Evolutionary conservation across 2,329 filamentous ascomycete genomes (phyloP).

Genomic region (Colletotrichum ledebouriae): DNA sequence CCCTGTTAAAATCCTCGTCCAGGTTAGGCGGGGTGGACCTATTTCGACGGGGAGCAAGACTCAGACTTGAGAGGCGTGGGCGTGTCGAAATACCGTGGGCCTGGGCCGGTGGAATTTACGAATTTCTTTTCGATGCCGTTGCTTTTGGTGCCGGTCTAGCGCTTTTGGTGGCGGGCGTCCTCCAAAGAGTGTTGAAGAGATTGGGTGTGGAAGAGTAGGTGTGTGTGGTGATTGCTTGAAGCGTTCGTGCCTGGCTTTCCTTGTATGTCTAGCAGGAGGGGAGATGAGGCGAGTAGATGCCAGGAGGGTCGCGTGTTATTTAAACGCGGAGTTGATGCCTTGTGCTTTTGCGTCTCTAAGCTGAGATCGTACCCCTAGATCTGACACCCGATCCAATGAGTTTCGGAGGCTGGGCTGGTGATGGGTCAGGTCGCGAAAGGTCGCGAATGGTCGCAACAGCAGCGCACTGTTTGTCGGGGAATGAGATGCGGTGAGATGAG

Average conservation of each 20-base stretch:
- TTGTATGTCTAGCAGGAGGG: constrained; percentile 1
- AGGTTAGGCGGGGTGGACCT: constrained; percentile 25
- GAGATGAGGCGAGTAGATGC: constrained; percentile 6
- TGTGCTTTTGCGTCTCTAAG: constrained; percentile 5
- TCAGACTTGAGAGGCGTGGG: constrained; percentile 32
- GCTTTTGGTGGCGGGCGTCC: constrained; percentile 32
- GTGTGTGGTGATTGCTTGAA: constrained; percentile 4
- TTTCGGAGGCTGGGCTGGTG: not conserved
- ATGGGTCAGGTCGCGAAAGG: constrained; percentile 9
- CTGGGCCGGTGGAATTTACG: constrained; percentile 39
- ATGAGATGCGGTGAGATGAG: constrained; percentile 1
- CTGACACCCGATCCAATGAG: constrained; percentile 22
- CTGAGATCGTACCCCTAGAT: constrained; percentile 15
- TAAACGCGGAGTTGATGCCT: constrained; percentile 14
- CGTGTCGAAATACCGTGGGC: constrained; percentile 32
- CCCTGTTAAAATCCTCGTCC: constrained; percentile 39
- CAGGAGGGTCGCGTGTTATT: not conserved
- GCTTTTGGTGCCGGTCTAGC: constrained; percentile 40
- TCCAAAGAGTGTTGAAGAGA: constrained; percentile 32
- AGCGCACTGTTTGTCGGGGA: constrained; percentile 1
- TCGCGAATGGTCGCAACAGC: constrained; percentile 6
- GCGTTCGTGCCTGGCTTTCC: constrained; percentile 2
- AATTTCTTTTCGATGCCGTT: constrained; percentile 41
- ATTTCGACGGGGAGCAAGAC: constrained; percentile 35
- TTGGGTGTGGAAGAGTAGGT: not conserved